Evolutionary conservation across 805 yeast species (phyloP), one percentile per base, ranked within the genome.

Genomic region (Candida sanyiensis): DNA sequence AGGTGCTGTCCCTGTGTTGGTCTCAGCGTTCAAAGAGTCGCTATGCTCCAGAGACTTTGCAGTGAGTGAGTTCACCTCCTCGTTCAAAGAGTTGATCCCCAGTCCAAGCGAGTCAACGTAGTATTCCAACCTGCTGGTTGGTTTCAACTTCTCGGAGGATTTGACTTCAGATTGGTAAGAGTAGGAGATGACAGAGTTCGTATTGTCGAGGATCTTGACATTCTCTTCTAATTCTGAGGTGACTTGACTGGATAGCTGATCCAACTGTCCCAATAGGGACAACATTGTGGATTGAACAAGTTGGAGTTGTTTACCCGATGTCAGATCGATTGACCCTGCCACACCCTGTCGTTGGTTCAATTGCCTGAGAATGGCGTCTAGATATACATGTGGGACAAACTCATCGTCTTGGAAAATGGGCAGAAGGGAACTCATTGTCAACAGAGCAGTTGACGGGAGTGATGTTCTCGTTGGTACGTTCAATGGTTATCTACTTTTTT

Each of bases 341-440:
- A 13, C 12, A 5, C 33, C 29, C 11, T 21, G 24, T 4, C 28
- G 22, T 4, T 44, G 41, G 16, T 44, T 26, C 18, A 17, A 63
- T 19, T 27, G 37, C 24, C 28, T 49, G 43, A 77, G 69, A 12
- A 82, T 59, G 3, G 83, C 78, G 53, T 83, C 85, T 15, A 83
- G 69, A 49, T 73, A 83, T 28, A 74, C 75, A 39, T 75, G 72
- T 1, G 87, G 83, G 13, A 72, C 75, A 52, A 81, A 82, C 19
- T 72, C 75, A 16, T 70, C 73, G 45, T 81, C 85, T 44, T 80
- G 77, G 62, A 83, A 83, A 77, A 82, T 80, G 10, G 75, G 61
- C 3, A 81, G 57, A 1, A 80, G 66, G 12, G 74, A 73, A 38
- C 37, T 35, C 45, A 42, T 42, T 17, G 21, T 29, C n/a, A n/a